Conservation (phyloP, 176 grass and related monocot species). For the Carex scoparia region DNA sequence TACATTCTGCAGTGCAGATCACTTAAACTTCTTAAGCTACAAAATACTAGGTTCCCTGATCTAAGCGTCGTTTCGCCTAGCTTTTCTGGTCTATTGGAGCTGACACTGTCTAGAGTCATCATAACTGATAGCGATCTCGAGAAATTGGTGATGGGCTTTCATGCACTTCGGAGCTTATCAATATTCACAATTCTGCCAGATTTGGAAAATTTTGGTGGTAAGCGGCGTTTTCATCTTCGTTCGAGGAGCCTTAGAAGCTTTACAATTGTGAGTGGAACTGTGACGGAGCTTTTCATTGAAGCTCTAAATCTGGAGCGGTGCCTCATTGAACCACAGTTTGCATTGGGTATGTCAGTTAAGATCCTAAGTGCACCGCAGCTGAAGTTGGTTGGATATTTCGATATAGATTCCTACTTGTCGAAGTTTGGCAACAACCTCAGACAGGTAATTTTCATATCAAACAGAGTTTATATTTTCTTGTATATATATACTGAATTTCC, state of each 20-base stretch:
- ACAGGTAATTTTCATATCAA: neutral
- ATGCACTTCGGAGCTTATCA: neutral
- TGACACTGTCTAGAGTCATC: neutral
- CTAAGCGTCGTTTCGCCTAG: neutral
- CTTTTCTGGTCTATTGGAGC: neutral
- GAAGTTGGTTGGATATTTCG: neutral
- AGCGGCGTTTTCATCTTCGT: neutral
- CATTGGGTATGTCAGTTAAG: neutral
- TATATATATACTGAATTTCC: neutral
- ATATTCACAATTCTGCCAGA: neutral
- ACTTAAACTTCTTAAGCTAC: neutral
- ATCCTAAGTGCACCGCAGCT: neutral
- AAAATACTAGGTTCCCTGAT: neutral
- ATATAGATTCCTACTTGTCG: neutral
- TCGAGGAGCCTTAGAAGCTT: neutral
- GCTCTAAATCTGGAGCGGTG: conserved; percentile 3
- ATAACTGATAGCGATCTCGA: neutral
- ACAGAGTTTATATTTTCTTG: neutral
- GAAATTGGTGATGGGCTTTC: neutral
- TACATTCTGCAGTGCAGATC: neutral
- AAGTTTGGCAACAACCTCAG: neutral
- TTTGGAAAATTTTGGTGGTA: neutral
- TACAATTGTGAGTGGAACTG: neutral
- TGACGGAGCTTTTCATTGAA: neutral
- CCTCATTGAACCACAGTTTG: neutral